Evolutionary conservation across 2,329 filamentous ascomycete genomes (phyloP).

Genomic region (Colletotrichum falcatum): DNA sequence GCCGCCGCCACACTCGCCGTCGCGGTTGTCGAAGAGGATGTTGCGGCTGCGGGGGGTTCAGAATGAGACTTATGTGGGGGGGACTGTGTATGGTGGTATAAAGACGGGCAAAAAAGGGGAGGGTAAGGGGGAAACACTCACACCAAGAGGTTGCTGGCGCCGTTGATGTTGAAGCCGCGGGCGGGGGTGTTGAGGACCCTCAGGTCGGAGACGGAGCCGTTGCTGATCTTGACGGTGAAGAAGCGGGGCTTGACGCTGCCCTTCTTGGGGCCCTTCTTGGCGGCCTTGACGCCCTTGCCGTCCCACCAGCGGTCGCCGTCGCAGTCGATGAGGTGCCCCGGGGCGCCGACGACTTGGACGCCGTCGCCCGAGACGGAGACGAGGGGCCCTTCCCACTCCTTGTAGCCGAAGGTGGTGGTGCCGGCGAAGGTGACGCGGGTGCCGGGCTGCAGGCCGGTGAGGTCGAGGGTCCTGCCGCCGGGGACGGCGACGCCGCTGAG

Average conservation of each 20-base stretch:
- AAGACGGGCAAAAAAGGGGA: too few species aligned
- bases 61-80: too few species aligned
- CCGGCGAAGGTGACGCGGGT: slow-evolving; percentile 70
- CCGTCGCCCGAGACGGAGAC: slow-evolving; percentile 69
- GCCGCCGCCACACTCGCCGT: slow-evolving; percentile 51
- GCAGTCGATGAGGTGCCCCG: slow-evolving; percentile 66
- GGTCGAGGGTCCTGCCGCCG: slow-evolving; percentile 68
- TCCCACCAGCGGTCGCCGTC: slow-evolving; percentile 73
- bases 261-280: slow-evolving; percentile 70
- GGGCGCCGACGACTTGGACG: slow-evolving; percentile 64
- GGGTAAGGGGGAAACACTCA: not conserved
- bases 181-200: slow-evolving; percentile 57
- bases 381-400: slow-evolving; percentile 74
- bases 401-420: slow-evolving; percentile 73
- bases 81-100: too few species aligned
- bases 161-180: slow-evolving; percentile 56
- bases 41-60: slow-evolving; percentile 44
- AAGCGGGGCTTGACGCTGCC: slow-evolving; percentile 46
- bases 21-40: slow-evolving; percentile 55
- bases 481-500: slow-evolving; percentile 67
- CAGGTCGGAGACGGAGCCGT: slow-evolving; percentile 53
- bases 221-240: slow-evolving; percentile 61
- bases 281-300: slow-evolving; percentile 68
- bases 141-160: slow-evolving; percentile 53
- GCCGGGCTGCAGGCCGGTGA: slow-evolving; percentile 63